Base-by-base conservation (phyloP, 2,329 filamentous ascomycete species). In the Colletotrichum tropicicola region DNA sequence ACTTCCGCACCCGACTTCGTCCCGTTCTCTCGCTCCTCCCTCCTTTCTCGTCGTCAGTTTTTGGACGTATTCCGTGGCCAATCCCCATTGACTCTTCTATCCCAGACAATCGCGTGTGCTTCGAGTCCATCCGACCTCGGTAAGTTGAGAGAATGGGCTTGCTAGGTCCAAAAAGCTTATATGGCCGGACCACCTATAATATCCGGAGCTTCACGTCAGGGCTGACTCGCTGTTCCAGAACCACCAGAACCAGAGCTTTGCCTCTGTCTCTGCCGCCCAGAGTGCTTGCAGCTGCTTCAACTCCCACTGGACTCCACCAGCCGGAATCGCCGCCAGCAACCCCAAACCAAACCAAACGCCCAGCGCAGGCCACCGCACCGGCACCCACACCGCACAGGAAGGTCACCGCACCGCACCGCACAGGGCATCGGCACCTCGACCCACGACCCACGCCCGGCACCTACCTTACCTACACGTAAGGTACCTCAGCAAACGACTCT, bases 191-290 rank as follows among this genome's bases (percentile, higher is more conserved):
- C 43, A 61, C 23, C 48, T 64, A 19, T 32, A 13, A 37, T 25
- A 21, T 28, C 17, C 28, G 23, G 17, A 39, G 12, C 19, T 10
- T 37, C 17, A n/a, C 28, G 10, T 43, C 27, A 45, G 30, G 27
- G 32, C 61, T 65, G 49, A 65, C 49, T 49, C 21, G 13, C 19
- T 37, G 21, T 59, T 28, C 12, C 15, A 58, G n/a, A 35, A 35
- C 45, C n/a, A 45, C 35, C 13, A 19, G 39, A 47, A 37, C 54
- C n/a, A n/a, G n/a, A 13, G n/a, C 19, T 25, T 32, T 35, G 19
- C 52, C 30, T 25, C 35, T 28, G 21, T 39, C 15, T 21, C 37
- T 54, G 12, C 9, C 25, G 13, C 19, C 53, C 53, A 37, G 19
- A 47, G 4, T 2, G n/a, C 12, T 45, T 32, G 28, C 37, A 35